Percentiles rank a stretch among this genome's conserved stretches.
Conservation (phyloP, 192 early-diverging fungal genomes). For the Pilobolus umbonatus region DNA sequence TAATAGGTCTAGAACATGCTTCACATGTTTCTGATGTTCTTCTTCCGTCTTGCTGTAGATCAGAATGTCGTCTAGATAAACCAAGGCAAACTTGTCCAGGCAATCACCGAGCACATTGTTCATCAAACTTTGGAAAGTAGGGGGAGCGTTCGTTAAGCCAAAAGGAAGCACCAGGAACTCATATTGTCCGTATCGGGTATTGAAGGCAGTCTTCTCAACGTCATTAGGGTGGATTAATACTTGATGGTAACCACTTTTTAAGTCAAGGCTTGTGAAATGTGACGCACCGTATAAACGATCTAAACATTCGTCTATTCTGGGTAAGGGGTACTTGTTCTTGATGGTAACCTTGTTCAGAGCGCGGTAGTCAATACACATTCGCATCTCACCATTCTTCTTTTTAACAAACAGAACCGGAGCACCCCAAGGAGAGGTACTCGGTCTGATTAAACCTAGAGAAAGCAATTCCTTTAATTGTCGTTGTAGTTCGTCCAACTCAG, state of each 20-base stretch:
- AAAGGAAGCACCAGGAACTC: background rate
- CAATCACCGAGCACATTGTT: background rate
- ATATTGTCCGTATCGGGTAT: background rate
- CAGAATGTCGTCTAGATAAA: background rate
- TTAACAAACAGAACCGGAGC: background rate
- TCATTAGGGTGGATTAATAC: background rate
- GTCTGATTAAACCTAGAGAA: background rate
- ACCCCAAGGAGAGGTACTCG: background rate
- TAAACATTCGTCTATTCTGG: background rate
- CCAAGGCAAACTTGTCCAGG: background rate
- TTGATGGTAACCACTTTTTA: background rate
- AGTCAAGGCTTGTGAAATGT: background rate
- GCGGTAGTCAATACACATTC: background rate
- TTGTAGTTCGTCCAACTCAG: too few relatives aligned
- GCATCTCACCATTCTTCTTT: background rate
- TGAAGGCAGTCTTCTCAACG: background rate
- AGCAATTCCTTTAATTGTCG: background rate
- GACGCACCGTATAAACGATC: background rate
- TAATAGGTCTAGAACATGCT: constrained; percentile 9
- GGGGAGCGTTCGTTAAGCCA: background rate
- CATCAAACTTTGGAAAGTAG: background rate
- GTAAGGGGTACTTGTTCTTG: background rate
- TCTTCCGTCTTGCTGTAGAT: background rate
- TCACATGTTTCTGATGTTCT: constrained; percentile 27
- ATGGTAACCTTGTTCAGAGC: background rate